These are phyloP conservation scores for Polyporus arcularius DNA, from an alignment of 768 basidiomycete species.

Conservation along the genomic window DNA sequence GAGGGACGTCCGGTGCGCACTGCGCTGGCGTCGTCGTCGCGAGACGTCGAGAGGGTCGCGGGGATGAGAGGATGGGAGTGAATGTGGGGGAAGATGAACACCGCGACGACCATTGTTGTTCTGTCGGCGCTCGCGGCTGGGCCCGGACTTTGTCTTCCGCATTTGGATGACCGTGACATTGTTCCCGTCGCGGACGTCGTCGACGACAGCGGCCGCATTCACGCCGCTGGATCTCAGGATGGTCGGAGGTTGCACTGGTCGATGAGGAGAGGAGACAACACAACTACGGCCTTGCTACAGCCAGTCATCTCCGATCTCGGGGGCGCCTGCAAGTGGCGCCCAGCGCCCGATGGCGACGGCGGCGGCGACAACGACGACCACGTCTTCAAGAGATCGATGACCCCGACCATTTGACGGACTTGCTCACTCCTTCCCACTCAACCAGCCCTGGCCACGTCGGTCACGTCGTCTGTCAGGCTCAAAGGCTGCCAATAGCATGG, in stretches of 20 bases:
- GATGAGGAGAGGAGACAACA: neutral
- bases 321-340: too few relatives aligned
- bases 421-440: too few relatives aligned
- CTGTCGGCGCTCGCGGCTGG: slow-evolving; percentile 12
- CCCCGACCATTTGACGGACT: too few relatives aligned
- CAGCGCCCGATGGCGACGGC: too few relatives aligned
- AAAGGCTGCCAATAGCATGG: too few relatives aligned
- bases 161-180: slow-evolving; percentile 9
- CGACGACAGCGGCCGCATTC: neutral
- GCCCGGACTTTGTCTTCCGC: slow-evolving; percentile 10
- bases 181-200: neutral
- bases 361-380: too few relatives aligned
- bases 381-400: too few relatives aligned
- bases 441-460: too few relatives aligned
- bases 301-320: neutral
- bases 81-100: slow-evolving; percentile 1
- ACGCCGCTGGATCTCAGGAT: slow-evolving; percentile 8
- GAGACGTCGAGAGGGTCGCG: slow-evolving; percentile 6
- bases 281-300: neutral
- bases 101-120: slow-evolving; percentile 24
- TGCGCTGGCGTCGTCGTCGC: slow-evolving; percentile 10
- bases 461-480: too few relatives aligned
- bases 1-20: slow-evolving; percentile 8
- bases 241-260: neutral
- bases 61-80: slow-evolving; percentile 2